Base-by-base conservation (phyloP, 2,329 filamentous ascomycete species). In the Penicillium palitans region DNA sequence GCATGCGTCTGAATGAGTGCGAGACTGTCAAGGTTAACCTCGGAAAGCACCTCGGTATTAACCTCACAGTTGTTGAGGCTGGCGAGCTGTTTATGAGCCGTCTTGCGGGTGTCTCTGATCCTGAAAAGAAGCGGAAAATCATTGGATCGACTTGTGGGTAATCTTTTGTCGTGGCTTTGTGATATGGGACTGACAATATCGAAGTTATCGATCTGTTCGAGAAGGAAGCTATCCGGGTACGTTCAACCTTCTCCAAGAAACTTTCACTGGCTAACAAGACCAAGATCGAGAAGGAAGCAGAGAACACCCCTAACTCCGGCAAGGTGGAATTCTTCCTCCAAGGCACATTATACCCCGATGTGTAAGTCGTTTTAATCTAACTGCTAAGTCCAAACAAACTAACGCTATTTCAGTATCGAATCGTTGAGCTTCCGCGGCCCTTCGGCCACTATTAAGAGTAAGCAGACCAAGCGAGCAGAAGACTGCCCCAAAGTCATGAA, bases 91-190 rank as follows among this genome's bases (percentile, higher is more conserved):
- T 98, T 81, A 80, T 97, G n/a, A 78, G 79, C 31, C 82, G 87
- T 25, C 85, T 98, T 1, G 84, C 85, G 64, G 93, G 91, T 19
- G 85, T 96, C 27, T 80, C 78, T 0, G 91, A 90, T 57, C 93
- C 93, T 0, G 93, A 98, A 77, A 84, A 84, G 72, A 97, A 96
- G 83, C 84, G 93, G 55, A 96, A 96, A 79, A 87, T 97, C 68
- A 97, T 97, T 61, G 93, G 92, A 50, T 58, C 58, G 0, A 56
- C 55, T 27, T 61, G 61, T 62, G 45, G 35, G 61, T 61, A 48
- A 19, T 40, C 19, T 4, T 1, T 4, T 7, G 4, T 21, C 37
- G 1, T 6, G 9, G 9, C n/a, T 33, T 51, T 9, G 13, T 29
- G 39, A 42, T 3, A 29, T 25, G 47, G 33, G 51, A 48, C 58